Evolutionary conservation across 768 basidiomycete genomes (phyloP).

Genomic region (Candolleomyces aberdarensis): DNA sequence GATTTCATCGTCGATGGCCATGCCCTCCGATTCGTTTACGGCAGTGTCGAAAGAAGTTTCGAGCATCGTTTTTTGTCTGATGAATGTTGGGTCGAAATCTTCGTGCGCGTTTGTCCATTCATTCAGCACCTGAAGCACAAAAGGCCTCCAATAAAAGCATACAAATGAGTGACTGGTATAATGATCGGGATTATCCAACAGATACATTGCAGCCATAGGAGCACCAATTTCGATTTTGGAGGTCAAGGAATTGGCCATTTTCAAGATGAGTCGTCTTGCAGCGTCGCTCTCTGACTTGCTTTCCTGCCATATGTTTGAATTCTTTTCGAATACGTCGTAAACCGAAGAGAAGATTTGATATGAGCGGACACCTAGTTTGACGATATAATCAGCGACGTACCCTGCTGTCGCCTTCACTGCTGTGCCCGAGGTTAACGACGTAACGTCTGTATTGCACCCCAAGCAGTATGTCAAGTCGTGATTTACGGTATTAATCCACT

Average conservation of each 20-base stretch:
- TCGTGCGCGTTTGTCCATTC: too few species aligned
- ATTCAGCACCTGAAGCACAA: too few species aligned
- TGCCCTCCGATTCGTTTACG: too few species aligned
- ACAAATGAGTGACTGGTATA: conserved; percentile 26
- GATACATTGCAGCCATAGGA: conserved; percentile 23
- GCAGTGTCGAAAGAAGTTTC: too few species aligned
- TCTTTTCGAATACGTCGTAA: conserved; percentile 20
- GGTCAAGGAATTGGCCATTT: conserved; percentile 25
- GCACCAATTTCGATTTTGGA: conserved; percentile 24
- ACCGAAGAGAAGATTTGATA: conserved; percentile 34
- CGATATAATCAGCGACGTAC: conserved; percentile 43
- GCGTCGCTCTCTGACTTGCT: neutral
- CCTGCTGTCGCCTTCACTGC: conserved; percentile 33
- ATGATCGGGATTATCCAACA: conserved; percentile 25
- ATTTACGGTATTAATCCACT: conserved; percentile 34
- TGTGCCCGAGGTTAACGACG: conserved; percentile 36
- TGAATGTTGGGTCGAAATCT: too few species aligned
- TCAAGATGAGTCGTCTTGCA: neutral
- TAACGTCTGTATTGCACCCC: conserved; percentile 37
- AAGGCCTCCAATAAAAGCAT: conserved; percentile 21
- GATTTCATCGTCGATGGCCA: neutral
- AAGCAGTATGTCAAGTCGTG: conserved; percentile 28
- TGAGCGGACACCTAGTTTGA: conserved; percentile 29
- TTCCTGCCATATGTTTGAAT: conserved; percentile 19
- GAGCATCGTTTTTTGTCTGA: neutral